These are phyloP conservation scores for Magnaporthiopsis rhizophila DNA, from an alignment of 2,329 filamentous ascomycete genomes.

Conservation along the genomic window DNA sequence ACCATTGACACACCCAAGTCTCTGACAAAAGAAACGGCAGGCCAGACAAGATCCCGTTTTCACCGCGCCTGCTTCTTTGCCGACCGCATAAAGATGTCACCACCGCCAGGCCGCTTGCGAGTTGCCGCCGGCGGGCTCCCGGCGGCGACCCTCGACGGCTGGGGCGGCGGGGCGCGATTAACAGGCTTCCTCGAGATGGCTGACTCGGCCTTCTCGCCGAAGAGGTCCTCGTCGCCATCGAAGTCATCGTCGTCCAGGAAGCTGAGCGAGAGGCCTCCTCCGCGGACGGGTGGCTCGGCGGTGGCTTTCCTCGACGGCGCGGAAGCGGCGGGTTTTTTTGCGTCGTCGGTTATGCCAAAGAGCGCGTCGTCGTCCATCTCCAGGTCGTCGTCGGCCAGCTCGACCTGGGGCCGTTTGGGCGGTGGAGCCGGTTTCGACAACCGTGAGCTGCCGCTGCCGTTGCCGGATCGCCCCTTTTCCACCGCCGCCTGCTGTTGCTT, in stretches of 20 bases:
- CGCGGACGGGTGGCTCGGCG: background rate
- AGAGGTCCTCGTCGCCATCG: slow-evolving; percentile 4
- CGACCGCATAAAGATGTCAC: slow-evolving; percentile 41
- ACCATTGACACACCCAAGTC: too few species aligned
- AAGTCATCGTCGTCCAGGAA: background rate
- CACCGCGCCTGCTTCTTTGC: slow-evolving; percentile 26
- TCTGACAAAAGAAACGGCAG: background rate
- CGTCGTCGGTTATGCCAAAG: background rate
- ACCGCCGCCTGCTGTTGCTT: background rate
- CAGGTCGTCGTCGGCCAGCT: slow-evolving; percentile 5
- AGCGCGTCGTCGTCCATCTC: slow-evolving; percentile 4
- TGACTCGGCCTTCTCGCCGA: slow-evolving; percentile 3
- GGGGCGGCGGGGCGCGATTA: too few species aligned
- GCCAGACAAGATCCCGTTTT: background rate
- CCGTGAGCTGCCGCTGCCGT: background rate
- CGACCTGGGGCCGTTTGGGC: background rate
- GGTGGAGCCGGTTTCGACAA: too few species aligned
- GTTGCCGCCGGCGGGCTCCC: slow-evolving; percentile 6
- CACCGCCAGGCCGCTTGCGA: background rate
- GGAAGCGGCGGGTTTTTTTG: background rate
- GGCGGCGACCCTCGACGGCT: too few species aligned
- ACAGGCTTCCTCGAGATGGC: background rate
- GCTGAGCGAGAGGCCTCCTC: background rate
- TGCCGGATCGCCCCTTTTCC: too few species aligned
- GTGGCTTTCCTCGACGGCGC: background rate